Base-by-base conservation (phyloP, 805 yeast species). In the Vanderwaltozyma verrucispora region DNA sequence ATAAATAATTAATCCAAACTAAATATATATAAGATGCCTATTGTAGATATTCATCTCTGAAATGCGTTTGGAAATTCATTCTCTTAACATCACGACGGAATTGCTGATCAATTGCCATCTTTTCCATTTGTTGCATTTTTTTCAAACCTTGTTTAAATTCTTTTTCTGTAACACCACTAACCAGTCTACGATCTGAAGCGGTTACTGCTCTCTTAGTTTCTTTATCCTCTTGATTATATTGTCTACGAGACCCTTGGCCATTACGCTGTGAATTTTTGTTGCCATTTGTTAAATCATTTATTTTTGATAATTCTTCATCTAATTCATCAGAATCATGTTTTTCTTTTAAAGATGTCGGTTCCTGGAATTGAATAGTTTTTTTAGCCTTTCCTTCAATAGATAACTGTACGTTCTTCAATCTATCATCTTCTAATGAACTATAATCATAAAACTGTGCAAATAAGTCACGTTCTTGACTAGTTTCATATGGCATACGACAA, bases 361-460 rank as follows among this genome's bases (percentile, higher is more conserved):
- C 60, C 8, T 14, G 13, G 20, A 36, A 36, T 15, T 30, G 20
- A 15, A 37, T 28, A 3, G 36, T 16, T 29, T 26, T 34, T 14
- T 32, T 33, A 10, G 24, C 7, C 9, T 18, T 17, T 13, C 32
- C 9, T 21, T 6, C 9, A 7, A 9, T 21, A 21, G 23, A 21
- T 21, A 21, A 2, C 13, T 13, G 9, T 2, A 3, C 12, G 5
- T 5, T 17, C 18, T n/a, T 30, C 50, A 2, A 42, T 53, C 5
- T 45, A 42, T 16, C 50, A 48, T 4, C 50, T 34, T 21, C 77
- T 1, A 87, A 67, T 1, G 84, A 69, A 3, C 79, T 66, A 62
- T 85, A 88, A 55, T 89, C 96, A 55, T 92, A 92, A 53, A 80
- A 92, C 29, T 76, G 80, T 0, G 87, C 72, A 31, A 89, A 69